Evolutionary conservation across 805 yeast species (phyloP), one percentile per base, ranked within the genome.

Genomic region (Ogataea neopini): DNA sequence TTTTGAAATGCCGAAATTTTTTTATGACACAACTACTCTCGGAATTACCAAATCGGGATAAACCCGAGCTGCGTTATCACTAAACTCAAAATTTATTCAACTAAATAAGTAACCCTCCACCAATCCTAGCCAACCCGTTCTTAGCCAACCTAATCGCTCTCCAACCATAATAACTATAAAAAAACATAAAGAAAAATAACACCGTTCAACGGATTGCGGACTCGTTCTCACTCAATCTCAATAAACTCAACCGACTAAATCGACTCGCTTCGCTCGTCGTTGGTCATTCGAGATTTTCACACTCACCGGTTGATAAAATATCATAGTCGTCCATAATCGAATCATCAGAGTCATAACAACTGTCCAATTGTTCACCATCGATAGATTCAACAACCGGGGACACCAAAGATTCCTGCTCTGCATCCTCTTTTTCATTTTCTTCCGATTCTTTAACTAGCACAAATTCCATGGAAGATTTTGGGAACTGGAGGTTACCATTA

Each of bases 231-330:
- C 25, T 6, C 25, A 22, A 5, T 22, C 25, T 8, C 25, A 8
- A 22, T 22, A 22, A 22, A 6, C 25, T 22, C 25, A 8, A 22
- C 5, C 8, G 8, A 22, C 7, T 22, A 8, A 8, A 5, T 6
- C 25, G 8, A 22, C 25, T 6, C 8, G 25, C 5, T 22, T 22
- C 25, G 25, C 5, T 22, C 25, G 25, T 22, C 8, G 25, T 22
- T 22, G 7, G 25, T 22, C 25, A 22, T 22, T 22, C 25, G 8
- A 22, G 25, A 22, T 50, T 51, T 3, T 54, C 57, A 23, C 48
- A 56, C 29, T 59, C 63, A 18, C 51, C 54, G 17, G 53, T 33
- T 2, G 64, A 60, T 10, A 60, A 48, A 29, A 60, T 53, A 39
- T 60, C 64, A 40, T 56, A 58, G 14, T 57, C 63, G 14, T 56